phyloP scores from a whole-genome alignment of 2,329 filamentous ascomycete genomes.

The Trichoderma koningiopsis region DNA sequence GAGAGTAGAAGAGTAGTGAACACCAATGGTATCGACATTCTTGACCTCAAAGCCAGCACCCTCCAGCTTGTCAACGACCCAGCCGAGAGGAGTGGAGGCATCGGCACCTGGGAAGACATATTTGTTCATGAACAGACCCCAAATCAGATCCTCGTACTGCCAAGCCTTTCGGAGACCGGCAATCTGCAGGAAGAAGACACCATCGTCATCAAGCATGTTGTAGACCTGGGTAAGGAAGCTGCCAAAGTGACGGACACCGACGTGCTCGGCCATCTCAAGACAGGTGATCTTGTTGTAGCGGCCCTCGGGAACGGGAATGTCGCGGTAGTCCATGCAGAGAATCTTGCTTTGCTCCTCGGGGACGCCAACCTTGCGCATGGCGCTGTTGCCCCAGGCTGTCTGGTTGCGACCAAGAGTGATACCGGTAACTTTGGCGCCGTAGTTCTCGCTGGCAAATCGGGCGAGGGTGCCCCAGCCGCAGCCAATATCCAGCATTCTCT shows the following conservation, averaged over 20 bases:
- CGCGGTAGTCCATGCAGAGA: slow-evolving; percentile 95
- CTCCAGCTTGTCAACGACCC: slow-evolving; percentile 83
- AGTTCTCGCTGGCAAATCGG: slow-evolving; percentile 90
- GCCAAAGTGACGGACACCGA: slow-evolving; percentile 86
- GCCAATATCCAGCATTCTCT: slow-evolving; percentile 88
- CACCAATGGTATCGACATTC: slow-evolving; percentile 86
- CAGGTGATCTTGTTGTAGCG: slow-evolving; percentile 92
- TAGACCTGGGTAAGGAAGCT: slow-evolving; percentile 83
- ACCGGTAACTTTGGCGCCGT: slow-evolving; percentile 82
- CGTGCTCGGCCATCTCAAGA: slow-evolving; percentile 98
- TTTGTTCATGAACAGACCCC: slow-evolving; percentile 99
- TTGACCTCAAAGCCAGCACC: slow-evolving; percentile 75
- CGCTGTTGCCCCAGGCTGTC: slow-evolving; percentile 93
- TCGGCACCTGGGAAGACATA: slow-evolving; percentile 98
- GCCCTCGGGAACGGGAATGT: slow-evolving; percentile 73
- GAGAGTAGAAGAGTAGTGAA: slow-evolving; percentile 94
- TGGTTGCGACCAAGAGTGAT: slow-evolving; percentile 95
- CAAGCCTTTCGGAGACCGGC: slow-evolving; percentile 90
- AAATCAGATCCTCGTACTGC: slow-evolving; percentile 98
- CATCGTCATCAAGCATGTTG: slow-evolving; percentile 95
- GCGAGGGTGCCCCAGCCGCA: slow-evolving; percentile 98
- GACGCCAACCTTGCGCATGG: slow-evolving; percentile 79
- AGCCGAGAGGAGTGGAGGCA: slow-evolving; percentile 89
- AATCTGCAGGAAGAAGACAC: slow-evolving; percentile 93
- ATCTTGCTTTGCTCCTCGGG: slow-evolving; percentile 87